phyloP scores from a whole-genome alignment of 805 yeast species.

The Zygotorulaspora chibaensis region DNA sequence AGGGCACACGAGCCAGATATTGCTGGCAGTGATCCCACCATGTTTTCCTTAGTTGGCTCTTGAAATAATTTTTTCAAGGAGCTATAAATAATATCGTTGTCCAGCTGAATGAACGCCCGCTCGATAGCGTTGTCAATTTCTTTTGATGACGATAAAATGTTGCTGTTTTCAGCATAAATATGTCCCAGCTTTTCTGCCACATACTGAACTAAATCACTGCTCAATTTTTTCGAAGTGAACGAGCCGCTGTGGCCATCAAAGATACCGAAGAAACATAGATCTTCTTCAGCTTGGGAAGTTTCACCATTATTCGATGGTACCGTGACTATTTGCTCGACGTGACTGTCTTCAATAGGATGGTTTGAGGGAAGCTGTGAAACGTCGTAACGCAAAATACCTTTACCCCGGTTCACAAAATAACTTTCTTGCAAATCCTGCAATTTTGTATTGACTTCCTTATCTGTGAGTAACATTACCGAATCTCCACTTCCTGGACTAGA shows the following conservation, averaged over 20 bases:
- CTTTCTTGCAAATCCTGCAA: constrained; percentile 76
- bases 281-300: constrained; percentile 39
- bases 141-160: constrained; percentile 51
- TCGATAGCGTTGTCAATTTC: constrained; percentile 75
- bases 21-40: constrained; percentile 80
- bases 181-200: constrained; percentile 76
- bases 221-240: constrained; percentile 81
- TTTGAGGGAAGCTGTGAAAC: constrained; percentile 86
- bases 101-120: constrained; percentile 75
- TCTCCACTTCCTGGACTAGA: constrained; percentile 6
- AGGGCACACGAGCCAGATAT: constrained; percentile 93
- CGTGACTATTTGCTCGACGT: constrained; percentile 75
- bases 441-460: constrained; percentile 65
- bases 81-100: constrained; percentile 78
- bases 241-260: constrained; percentile 98
- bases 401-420: constrained; percentile 72
- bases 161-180: constrained; percentile 37
- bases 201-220: constrained; percentile 70
- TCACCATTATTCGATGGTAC: constrained; percentile 49
- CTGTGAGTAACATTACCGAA: constrained; percentile 49
- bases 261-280: constrained; percentile 93
- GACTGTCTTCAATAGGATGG: constrained; percentile 91
- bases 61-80: constrained; percentile 66
- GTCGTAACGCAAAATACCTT: constrained; percentile 86
- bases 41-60: constrained; percentile 55